phyloP scores from a whole-genome alignment of 2,329 filamentous ascomycete species.

The Trichoderma citrinoviride region DNA sequence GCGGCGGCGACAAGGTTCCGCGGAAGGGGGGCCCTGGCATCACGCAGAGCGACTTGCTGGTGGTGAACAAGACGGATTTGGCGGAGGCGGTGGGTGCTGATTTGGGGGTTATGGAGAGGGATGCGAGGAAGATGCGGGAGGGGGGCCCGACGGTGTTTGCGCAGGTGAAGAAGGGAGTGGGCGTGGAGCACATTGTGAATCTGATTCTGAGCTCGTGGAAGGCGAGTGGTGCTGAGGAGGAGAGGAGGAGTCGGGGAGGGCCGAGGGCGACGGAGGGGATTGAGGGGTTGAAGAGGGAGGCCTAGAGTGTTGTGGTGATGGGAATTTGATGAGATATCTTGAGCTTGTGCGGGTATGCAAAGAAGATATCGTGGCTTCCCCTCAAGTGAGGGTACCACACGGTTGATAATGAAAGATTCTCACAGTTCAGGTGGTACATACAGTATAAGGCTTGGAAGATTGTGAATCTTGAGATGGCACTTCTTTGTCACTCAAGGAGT shows the following conservation, averaged over 20 bases:
- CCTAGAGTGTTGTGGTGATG: neutral
- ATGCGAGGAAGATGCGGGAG: conserved; percentile 91
- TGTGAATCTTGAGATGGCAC: neutral
- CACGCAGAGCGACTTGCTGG: conserved; percentile 87
- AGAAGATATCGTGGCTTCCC: too few species aligned
- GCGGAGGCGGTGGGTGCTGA: conserved; percentile 89
- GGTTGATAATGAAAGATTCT: too few species aligned
- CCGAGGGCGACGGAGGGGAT: conserved; percentile 57
- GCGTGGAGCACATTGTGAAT: conserved; percentile 81
- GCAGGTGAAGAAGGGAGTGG: conserved; percentile 90
- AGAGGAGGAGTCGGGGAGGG: conserved; percentile 52
- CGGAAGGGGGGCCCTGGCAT: conserved; percentile 95
- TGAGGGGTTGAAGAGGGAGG: conserved; percentile 42
- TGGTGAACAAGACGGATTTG: conserved; percentile 97
- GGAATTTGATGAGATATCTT: too few species aligned
- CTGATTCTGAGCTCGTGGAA: conserved; percentile 91
- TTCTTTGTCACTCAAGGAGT: too few species aligned
- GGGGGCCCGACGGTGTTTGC: conserved; percentile 94
- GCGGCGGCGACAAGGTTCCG: conserved; percentile 93
- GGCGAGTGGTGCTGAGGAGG: conserved; percentile 74
- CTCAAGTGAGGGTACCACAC: too few species aligned
- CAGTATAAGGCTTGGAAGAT: too few species aligned
- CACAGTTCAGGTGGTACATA: too few species aligned
- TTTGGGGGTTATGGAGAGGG: conserved; percentile 87
- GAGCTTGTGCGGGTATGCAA: too few species aligned